A percentile compares a stretch with the other conserved stretches of the same genome.
phyloP scores from a whole-genome alignment of 345 rosid species.

The Arabidopsis arenosa region DNA sequence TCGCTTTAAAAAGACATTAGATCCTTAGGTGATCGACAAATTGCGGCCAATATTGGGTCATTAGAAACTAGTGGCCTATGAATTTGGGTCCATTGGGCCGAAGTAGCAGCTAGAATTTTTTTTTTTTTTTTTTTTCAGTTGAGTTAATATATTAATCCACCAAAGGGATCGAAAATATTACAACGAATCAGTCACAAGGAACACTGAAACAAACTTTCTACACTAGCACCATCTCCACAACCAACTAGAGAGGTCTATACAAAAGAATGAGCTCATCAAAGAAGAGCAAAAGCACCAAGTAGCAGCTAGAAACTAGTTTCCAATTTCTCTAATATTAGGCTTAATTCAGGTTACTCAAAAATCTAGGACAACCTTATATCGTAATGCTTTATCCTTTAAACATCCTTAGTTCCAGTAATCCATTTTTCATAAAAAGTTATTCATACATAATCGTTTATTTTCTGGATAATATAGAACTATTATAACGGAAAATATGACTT shows the following conservation, averaged over 20 bases:
- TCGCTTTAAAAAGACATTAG: constrained; percentile 1
- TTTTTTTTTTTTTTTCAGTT: too few relatives aligned
- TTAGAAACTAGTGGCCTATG: not conserved
- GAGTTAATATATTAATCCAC: too few relatives aligned
- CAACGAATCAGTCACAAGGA: too few relatives aligned
- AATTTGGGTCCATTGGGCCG: constrained; percentile 23
- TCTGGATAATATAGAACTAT: not conserved
- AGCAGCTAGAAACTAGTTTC: not conserved
- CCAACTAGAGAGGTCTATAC: too few relatives aligned
- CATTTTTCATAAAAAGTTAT: not conserved
- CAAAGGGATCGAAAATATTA: too few relatives aligned
- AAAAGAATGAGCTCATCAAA: too few relatives aligned
- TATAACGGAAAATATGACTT: not conserved
- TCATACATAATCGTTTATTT: not conserved
- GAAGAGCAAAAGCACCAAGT: too few relatives aligned
- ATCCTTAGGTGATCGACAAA: not conserved
- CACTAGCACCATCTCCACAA: too few relatives aligned
- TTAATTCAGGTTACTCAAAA: not conserved
- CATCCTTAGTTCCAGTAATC: not conserved
- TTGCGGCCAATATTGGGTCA: constrained; percentile 13
- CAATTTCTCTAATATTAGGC: not conserved
- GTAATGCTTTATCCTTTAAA: too few relatives aligned
- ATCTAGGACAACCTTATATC: not conserved
- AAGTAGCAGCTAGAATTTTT: not conserved
- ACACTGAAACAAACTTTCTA: too few relatives aligned